phyloP scores from a whole-genome alignment of 2,329 filamentous ascomycete genomes.

The Aspergillus viridinutans region DNA sequence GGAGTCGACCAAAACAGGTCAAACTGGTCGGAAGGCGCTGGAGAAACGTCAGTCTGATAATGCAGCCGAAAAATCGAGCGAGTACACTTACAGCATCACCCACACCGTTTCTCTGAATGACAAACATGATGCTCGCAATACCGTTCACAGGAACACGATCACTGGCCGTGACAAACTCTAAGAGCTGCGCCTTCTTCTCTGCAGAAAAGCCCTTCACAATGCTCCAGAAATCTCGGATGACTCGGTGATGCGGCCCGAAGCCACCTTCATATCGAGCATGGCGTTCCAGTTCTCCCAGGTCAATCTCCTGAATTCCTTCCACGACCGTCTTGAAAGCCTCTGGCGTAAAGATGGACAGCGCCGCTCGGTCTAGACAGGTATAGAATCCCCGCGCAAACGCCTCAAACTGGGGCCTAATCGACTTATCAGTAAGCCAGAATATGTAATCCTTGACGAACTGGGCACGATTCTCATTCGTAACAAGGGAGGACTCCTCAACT shows the following conservation, averaged over 20 bases:
- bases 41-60: slow-evolving; percentile 11
- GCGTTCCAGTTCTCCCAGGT: slow-evolving; percentile 66
- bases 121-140: slow-evolving; percentile 74
- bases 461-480: slow-evolving; percentile 74
- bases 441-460: slow-evolving; percentile 83
- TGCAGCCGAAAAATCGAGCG: background rate
- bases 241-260: slow-evolving; percentile 65
- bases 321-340: slow-evolving; percentile 69
- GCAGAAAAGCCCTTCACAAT: slow-evolving; percentile 64
- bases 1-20: slow-evolving; percentile 86
- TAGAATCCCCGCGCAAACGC: slow-evolving; percentile 81
- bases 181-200: slow-evolving; percentile 66
- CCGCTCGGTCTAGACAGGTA: slow-evolving; percentile 65
- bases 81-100: slow-evolving; percentile 46
- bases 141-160: slow-evolving; percentile 88
- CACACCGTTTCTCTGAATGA: slow-evolving; percentile 72
- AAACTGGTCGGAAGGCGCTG: slow-evolving; percentile 72
- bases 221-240: slow-evolving; percentile 78
- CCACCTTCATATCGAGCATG: slow-evolving; percentile 73
- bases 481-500: slow-evolving; percentile 59
- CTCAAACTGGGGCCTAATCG: slow-evolving; percentile 69
- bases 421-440: slow-evolving; percentile 73
- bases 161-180: slow-evolving; percentile 93
- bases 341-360: slow-evolving; percentile 68
- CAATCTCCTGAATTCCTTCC: slow-evolving; percentile 78